phyloP scores from a whole-genome alignment of 352 stramenopile species.

The Labyrinthula sp. region DNA sequence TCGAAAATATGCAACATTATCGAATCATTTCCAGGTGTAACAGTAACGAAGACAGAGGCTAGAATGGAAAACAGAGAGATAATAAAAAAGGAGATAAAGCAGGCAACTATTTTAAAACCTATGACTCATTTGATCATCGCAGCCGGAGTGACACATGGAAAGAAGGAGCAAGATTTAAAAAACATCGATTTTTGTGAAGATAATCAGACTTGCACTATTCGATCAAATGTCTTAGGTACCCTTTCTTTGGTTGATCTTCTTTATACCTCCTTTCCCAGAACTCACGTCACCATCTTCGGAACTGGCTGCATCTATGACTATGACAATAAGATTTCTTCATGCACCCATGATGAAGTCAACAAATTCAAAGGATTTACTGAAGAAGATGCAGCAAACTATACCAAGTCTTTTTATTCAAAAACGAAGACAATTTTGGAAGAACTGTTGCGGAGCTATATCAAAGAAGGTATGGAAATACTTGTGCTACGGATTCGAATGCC shows the following conservation, averaged over 20 bases:
- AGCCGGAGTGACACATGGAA: conserved; percentile 60
- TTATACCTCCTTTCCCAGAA: conserved; percentile 42
- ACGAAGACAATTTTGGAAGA: conserved; percentile 67
- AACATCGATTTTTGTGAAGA: conserved; percentile 78
- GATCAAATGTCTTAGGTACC: conserved; percentile 61
- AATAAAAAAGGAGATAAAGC: too few species aligned
- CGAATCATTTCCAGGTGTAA: too few species aligned
- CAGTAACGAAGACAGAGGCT: too few species aligned
- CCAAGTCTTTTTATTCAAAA: conserved; percentile 62
- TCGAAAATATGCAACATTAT: too few species aligned
- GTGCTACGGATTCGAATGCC: conserved; percentile 65
- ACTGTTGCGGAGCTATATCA: conserved; percentile 46
- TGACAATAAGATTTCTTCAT: conserved; percentile 49
- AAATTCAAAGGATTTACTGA: conserved; percentile 56
- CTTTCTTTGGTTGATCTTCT: conserved; percentile 56
- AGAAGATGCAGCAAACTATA: conserved; percentile 61
- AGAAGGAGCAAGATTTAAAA: too few species aligned
- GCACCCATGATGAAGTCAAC: conserved; percentile 50
- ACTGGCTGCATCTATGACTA: conserved; percentile 77
- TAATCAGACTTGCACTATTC: conserved; percentile 56
- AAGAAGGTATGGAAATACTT: conserved; percentile 49
- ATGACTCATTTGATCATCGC: conserved; percentile 64
- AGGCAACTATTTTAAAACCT: too few species aligned
- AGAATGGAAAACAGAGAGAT: too few species aligned
- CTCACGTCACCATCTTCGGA: conserved; percentile 64